These are phyloP conservation scores for Licmophora abbreviata DNA, from an alignment of 108 stramenopile species.

Conservation along the genomic window DNA sequence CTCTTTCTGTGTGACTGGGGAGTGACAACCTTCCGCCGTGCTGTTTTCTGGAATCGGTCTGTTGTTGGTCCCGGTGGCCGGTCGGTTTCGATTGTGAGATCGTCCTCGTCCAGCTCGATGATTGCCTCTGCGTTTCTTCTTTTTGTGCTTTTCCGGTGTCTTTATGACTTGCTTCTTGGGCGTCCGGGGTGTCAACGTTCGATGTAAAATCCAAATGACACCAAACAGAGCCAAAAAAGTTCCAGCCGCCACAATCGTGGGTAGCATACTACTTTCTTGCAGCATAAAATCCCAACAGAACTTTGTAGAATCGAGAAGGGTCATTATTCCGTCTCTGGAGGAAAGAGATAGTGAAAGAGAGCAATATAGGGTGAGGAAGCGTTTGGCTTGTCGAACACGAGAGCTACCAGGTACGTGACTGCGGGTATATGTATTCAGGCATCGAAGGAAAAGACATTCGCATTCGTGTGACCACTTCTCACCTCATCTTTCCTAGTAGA, in stretches of 20 bases:
- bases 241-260: constrained; percentile 27
- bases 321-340: constrained; percentile 15
- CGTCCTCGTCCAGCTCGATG: not conserved
- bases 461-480: constrained; percentile 4
- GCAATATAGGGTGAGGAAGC: not conserved
- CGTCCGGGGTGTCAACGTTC: constrained; percentile 1
- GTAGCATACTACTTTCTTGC: constrained; percentile 36
- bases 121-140: constrained; percentile 27
- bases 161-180: too few relatives aligned
- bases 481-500: constrained; percentile 48
- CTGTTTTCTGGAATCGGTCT: too few relatives aligned
- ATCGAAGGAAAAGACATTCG: not conserved
- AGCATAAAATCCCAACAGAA: constrained; percentile 27
- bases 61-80: too few relatives aligned
- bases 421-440: not conserved
- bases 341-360: not conserved
- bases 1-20: too few relatives aligned
- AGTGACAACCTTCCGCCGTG: too few relatives aligned
- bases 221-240: constrained; percentile 23
- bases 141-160: constrained; percentile 12
- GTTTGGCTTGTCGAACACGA: not conserved
- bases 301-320: constrained; percentile 15
- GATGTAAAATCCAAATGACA: constrained; percentile 6
- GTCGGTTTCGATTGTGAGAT: too few relatives aligned
- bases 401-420: not conserved